phyloP scores from a whole-genome alignment of 139 green algal genomes.

The Nannochloris sp. region DNA sequence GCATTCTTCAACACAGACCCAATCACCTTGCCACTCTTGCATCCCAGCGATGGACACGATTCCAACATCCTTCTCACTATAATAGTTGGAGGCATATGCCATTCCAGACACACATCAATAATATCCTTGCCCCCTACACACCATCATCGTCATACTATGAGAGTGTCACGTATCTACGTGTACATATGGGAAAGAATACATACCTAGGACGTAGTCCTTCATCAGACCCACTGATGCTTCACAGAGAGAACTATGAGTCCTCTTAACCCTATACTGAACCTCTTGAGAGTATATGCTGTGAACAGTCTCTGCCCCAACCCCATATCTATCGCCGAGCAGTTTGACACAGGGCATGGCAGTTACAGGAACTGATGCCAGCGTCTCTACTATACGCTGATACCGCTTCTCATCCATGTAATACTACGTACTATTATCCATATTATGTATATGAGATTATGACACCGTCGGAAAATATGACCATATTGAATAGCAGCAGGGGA shows the following conservation, averaged over 20 bases:
- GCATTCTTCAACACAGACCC: constrained; percentile 33
- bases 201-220: constrained; percentile 32
- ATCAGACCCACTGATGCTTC: constrained; percentile 10
- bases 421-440: background rate
- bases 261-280: constrained; percentile 49
- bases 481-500: too few relatives aligned
- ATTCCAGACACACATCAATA: constrained; percentile 39
- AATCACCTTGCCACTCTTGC: constrained; percentile 6
- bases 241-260: constrained; percentile 47
- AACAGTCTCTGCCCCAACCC: constrained; percentile 41
- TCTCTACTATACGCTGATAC: background rate
- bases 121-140: constrained; percentile 47
- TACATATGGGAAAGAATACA: background rate
- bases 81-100: constrained; percentile 66
- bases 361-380: constrained; percentile 13
- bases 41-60: background rate
- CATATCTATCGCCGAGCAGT: constrained; percentile 1
- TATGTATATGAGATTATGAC: too few relatives aligned
- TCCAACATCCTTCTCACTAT: constrained; percentile 55
- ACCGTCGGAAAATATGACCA: too few relatives aligned
- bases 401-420: background rate
- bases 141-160: background rate
- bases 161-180: too few relatives aligned
- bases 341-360: constrained; percentile 23
- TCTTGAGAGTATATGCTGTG: constrained; percentile 59